phyloP scores from a whole-genome alignment of 140 eudicot genomes.

The Cichorium intybus region DNA sequence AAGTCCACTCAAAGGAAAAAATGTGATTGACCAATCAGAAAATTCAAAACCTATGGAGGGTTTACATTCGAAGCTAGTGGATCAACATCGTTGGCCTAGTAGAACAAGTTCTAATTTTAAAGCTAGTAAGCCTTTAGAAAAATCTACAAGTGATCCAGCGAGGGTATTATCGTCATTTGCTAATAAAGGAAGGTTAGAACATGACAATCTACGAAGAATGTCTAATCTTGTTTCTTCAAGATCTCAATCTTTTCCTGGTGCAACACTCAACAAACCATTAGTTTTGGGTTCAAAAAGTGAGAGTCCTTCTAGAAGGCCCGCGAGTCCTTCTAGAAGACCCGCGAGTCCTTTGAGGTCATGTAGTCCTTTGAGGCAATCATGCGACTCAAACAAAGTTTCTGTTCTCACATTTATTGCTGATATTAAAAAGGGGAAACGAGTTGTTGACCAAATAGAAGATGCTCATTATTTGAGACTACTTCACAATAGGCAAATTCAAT shows the following conservation, averaged over 20 bases:
- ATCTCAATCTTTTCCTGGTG: slow-evolving; percentile 32
- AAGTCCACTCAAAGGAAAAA: slow-evolving; percentile 82
- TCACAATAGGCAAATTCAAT: slow-evolving; percentile 75
- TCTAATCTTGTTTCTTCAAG: slow-evolving; percentile 37
- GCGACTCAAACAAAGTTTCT: slow-evolving; percentile 50
- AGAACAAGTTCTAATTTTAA: slow-evolving; percentile 33
- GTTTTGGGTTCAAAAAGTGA: slow-evolving; percentile 35
- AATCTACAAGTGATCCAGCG: slow-evolving; percentile 60
- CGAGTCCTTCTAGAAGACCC: slow-evolving; percentile 57
- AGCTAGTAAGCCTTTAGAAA: slow-evolving; percentile 39
- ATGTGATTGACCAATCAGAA: slow-evolving; percentile 51
- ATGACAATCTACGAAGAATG: slow-evolving; percentile 34
- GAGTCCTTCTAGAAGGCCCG: slow-evolving; percentile 57
- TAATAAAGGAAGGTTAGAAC: slow-evolving; percentile 20
- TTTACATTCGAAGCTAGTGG: slow-evolving; percentile 38
- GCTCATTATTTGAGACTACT: slow-evolving; percentile 72
- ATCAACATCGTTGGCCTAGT: slow-evolving; percentile 74
- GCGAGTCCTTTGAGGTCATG: slow-evolving; percentile 67
- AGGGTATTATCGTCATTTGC: slow-evolving; percentile 32
- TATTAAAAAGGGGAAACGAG: slow-evolving; percentile 76
- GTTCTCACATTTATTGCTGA: slow-evolving; percentile 88
- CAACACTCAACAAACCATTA: slow-evolving; percentile 53
- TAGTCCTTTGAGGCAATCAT: slow-evolving; percentile 81
- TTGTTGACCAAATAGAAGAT: slow-evolving; percentile 69
- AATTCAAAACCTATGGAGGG: slow-evolving; percentile 74